Base-by-base conservation (phyloP, 441 rosid genomes). In the Populus tomentosa region DNA sequence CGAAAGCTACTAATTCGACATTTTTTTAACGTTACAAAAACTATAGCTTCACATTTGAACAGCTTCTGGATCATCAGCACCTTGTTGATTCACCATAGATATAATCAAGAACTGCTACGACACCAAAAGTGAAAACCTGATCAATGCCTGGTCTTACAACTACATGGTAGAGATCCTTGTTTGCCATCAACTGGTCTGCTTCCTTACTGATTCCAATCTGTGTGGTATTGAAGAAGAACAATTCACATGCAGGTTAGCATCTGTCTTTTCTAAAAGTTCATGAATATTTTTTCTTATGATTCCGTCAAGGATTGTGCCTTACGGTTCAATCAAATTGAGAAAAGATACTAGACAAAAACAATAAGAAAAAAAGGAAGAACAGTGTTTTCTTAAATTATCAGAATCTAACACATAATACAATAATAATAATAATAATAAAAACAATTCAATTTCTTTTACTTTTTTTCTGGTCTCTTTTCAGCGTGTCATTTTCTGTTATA, bases 31-130 rank as follows among this genome's bases (percentile, higher is more conserved):
- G 56, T 14, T 20, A 46, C 5, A 46, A 4, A 14, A 46, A 33
- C 36, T 62, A 10, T n/a, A n/a, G 16, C 30, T 24, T 21, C 10
- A 10, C 23, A 10, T 64, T 2, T 11, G 68, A 11, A 8, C 30
- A 10, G 1, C 30, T 64, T 64, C 30, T 13, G 11, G 46, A 64
- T 73, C 69, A 87, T 73, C 69, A 87, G 81, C 95, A 95, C 23
- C 75, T 72, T 16, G 98, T 95, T 14, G 99, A 93, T 86, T 91
- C 95, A 32, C 94, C 95, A 69, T 90, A 74, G 32, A 92, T 90
- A 77, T 91, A 82, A 61, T 93, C 98, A 21, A 95, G 91, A 81
- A 89, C 89, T 0, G 92, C 90, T 59, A 93, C 82, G 18, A 95
- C 84, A 62, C 98, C 97, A 6, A 89, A 84, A 53, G 91, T 90